These are phyloP conservation scores for Jatropha podagrica DNA, from an alignment of 441 rosid genomes.

Conservation along the genomic window DNA sequence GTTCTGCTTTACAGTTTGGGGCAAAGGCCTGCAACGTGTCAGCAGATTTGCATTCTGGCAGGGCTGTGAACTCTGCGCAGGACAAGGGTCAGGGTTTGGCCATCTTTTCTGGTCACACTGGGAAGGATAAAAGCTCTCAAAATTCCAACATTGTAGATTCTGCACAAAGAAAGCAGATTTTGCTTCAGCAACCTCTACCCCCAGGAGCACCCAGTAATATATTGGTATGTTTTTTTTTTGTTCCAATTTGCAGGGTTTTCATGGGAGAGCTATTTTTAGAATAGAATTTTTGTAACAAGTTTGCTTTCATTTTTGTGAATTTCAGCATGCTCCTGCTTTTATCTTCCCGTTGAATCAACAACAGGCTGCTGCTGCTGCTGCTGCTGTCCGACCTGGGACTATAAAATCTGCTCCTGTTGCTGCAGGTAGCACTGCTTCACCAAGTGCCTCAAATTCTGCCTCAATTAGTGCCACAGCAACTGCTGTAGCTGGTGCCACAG, in stretches of 20 bases:
- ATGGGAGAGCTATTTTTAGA: background rate
- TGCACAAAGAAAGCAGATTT: constrained; percentile 75
- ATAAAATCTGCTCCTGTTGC: constrained; percentile 51
- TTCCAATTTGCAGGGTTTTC: background rate
- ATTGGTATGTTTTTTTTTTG: constrained; percentile 46
- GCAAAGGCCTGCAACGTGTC: constrained; percentile 77
- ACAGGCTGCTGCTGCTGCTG: constrained; percentile 64
- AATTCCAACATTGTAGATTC: constrained; percentile 51
- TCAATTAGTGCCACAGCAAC: constrained; percentile 52
- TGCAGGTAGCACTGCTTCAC: constrained; percentile 46
- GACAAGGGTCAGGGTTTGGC: constrained; percentile 59
- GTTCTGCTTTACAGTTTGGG: constrained; percentile 77
- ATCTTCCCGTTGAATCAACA: constrained; percentile 90
- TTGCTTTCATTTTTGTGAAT: constrained; percentile 7
- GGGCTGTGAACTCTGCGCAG: constrained; percentile 44
- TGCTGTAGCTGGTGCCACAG: constrained; percentile 62
- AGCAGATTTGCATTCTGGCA: constrained; percentile 62
- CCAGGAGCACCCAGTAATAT: constrained; percentile 75
- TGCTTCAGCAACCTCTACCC: constrained; percentile 85
- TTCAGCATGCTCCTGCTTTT: constrained; percentile 86
- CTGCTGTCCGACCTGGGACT: constrained; percentile 61
- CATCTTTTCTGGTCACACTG: constrained; percentile 43
- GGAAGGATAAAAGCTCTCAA: constrained; percentile 59
- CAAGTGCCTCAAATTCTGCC: constrained; percentile 45
- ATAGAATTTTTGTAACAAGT: background rate